Evolutionary conservation across 345 rosid species (phyloP).

Genomic region (Diplotaxis tenuifolia): DNA sequence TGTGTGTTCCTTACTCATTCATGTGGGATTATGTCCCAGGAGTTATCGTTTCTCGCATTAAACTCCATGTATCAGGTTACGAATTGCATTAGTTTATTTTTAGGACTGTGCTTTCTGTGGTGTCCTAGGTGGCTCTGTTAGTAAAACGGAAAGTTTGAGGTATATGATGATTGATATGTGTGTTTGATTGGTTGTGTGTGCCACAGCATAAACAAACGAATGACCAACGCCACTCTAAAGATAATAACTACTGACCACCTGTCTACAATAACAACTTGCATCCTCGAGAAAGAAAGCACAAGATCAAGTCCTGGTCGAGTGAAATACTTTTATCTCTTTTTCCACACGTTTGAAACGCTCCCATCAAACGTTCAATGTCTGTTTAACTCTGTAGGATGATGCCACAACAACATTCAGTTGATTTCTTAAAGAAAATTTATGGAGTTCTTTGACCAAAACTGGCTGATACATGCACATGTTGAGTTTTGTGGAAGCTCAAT

Average conservation of each 20-base stretch:
- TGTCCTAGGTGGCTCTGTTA: not conserved
- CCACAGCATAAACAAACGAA: too few relatives aligned
- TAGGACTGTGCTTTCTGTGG: not conserved
- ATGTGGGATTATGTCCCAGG: too few relatives aligned
- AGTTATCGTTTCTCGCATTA: too few relatives aligned
- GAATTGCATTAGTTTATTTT: not conserved
- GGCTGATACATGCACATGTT: constrained; percentile 45
- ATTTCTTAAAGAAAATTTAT: not conserved
- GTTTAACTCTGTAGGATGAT: too few relatives aligned
- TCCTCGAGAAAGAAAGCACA: too few relatives aligned
- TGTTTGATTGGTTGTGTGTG: constrained; percentile 20
- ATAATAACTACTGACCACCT: too few relatives aligned
- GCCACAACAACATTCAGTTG: not conserved
- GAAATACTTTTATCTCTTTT: not conserved
- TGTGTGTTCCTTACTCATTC: constrained; percentile 79
- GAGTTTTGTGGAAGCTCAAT: constrained; percentile 75
- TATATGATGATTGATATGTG: constrained; percentile 1
- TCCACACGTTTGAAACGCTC: not conserved
- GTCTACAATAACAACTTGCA: too few relatives aligned
- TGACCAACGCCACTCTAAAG: too few relatives aligned
- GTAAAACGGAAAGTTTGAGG: not conserved
- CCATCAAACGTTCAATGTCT: not conserved
- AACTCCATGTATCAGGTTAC: constrained; percentile 87
- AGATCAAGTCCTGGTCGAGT: too few relatives aligned
- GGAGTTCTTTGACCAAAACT: not conserved